phyloP scores from a whole-genome alignment of 2,329 filamentous ascomycete genomes.

The Elsinoe australis region DNA sequence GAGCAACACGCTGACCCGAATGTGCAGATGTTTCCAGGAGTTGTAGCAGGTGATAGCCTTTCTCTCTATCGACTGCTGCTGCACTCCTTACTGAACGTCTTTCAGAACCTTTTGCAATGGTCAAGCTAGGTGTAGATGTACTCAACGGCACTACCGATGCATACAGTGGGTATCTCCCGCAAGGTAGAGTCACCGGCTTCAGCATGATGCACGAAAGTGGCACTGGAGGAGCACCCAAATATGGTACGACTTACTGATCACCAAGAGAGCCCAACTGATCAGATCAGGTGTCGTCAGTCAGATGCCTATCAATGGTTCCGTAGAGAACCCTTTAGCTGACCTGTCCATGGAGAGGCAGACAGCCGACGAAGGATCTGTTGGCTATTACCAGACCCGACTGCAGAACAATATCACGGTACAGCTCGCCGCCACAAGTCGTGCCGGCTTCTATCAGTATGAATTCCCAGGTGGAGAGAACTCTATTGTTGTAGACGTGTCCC shows the following conservation, averaged over 20 bases:
- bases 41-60: conserved; percentile 35
- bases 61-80: too few species aligned
- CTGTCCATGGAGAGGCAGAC: conserved; percentile 23
- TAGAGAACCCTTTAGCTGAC: conserved; percentile 46
- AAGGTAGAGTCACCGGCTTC: conserved; percentile 27
- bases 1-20: neutral
- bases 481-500: conserved; percentile 55
- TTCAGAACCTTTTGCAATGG: conserved; percentile 36
- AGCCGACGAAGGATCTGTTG: conserved; percentile 47
- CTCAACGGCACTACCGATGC: conserved; percentile 31
- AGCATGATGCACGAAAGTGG: conserved; percentile 57
- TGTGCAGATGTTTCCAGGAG: conserved; percentile 6
- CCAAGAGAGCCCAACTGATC: neutral
- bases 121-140: conserved; percentile 39
- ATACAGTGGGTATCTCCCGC: conserved; percentile 36
- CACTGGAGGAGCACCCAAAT: conserved; percentile 62
- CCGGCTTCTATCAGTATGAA: conserved; percentile 54
- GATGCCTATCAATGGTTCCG: conserved; percentile 42
- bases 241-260: conserved; percentile 44
- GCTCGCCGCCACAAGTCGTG: conserved; percentile 49
- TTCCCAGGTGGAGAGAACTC: conserved; percentile 46
- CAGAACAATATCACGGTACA: conserved; percentile 51
- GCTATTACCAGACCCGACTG: conserved; percentile 53
- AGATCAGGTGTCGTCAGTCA: neutral
- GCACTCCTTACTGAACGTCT: too few species aligned